phyloP scores from a whole-genome alignment of 768 basidiomycete species.

The Clathrus columnatus region DNA sequence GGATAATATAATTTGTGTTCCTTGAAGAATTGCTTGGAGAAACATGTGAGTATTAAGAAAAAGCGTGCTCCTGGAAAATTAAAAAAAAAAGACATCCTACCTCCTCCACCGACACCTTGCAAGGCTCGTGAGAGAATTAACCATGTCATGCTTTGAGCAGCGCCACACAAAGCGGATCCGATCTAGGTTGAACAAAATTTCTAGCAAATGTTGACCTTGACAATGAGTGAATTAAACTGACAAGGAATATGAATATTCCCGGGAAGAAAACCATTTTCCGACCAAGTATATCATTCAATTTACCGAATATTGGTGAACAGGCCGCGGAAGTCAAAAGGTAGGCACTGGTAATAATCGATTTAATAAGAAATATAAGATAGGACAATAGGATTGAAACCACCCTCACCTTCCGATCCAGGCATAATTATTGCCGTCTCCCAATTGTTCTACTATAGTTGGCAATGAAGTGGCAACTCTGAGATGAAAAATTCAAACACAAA shows the following conservation, averaged over 20 bases:
- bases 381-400: background rate
- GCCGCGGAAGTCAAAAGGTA: conserved; percentile 65
- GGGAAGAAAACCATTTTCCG: conserved; percentile 65
- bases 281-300: conserved; percentile 52
- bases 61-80: too few relatives aligned
- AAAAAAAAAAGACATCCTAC: conserved; percentile 17
- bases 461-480: conserved; percentile 59
- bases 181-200: conserved; percentile 14
- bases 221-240: conserved; percentile 26
- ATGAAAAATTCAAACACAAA: too few relatives aligned
- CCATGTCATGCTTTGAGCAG: conserved; percentile 37
- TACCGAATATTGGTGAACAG: conserved; percentile 67
- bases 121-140: conserved; percentile 31
- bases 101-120: conserved; percentile 37
- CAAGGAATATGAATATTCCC: conserved; percentile 59
- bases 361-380: conserved; percentile 12
- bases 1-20: conserved; percentile 29
- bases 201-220: too few relatives aligned
- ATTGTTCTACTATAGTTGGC: conserved; percentile 56
- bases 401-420: conserved; percentile 66
- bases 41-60: background rate
- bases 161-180: conserved; percentile 34
- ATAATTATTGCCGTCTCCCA: conserved; percentile 55
- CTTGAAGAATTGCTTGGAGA: conserved; percentile 15
- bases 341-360: conserved; percentile 48